These are phyloP conservation scores for Rhizophora apiculata DNA, from an alignment of 345 rosid genomes.

Conservation along the genomic window DNA sequence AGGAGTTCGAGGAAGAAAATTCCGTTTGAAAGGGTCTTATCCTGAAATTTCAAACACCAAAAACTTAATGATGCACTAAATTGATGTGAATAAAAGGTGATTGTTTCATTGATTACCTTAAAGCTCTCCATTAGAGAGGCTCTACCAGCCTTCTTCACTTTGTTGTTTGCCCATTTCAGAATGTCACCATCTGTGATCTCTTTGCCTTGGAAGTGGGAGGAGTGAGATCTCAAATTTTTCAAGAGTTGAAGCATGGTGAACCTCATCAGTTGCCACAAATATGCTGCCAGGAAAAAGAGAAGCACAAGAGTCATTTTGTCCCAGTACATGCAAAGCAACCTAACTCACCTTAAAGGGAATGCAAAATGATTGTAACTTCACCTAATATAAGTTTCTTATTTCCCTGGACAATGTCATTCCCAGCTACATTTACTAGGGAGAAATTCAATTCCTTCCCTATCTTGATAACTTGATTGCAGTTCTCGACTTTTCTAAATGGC, in stretches of 20 bases:
- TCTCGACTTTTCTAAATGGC: conserved; percentile 91
- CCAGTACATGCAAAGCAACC: not conserved
- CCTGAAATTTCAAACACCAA: conserved; percentile 40
- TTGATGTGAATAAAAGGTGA: not conserved
- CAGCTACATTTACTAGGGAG: conserved; percentile 97
- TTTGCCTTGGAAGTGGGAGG: conserved; percentile 63
- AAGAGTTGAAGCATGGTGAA: conserved; percentile 93
- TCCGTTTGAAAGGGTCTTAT: conserved; percentile 72
- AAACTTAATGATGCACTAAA: not conserved
- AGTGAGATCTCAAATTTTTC: conserved; percentile 77
- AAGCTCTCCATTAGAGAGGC: conserved; percentile 80
- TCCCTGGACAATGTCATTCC: conserved; percentile 91
- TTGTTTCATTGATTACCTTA: conserved; percentile 52
- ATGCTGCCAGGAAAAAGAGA: conserved; percentile 44
- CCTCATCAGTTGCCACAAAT: conserved; percentile 97
- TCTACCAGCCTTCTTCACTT: conserved; percentile 74
- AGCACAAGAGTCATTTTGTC: not conserved
- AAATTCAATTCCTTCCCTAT: conserved; percentile 71
- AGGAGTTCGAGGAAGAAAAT: conserved; percentile 94
- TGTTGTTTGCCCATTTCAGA: conserved; percentile 80
- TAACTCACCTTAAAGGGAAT: not conserved
- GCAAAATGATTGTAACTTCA: conserved; percentile 21
- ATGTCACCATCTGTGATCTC: conserved; percentile 90
- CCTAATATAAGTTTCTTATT: conserved; percentile 85
- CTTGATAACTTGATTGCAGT: conserved; percentile 75